Base-by-base conservation (phyloP, 352 stramenopile genomes). In the Phytophthora aleatoria region DNA sequence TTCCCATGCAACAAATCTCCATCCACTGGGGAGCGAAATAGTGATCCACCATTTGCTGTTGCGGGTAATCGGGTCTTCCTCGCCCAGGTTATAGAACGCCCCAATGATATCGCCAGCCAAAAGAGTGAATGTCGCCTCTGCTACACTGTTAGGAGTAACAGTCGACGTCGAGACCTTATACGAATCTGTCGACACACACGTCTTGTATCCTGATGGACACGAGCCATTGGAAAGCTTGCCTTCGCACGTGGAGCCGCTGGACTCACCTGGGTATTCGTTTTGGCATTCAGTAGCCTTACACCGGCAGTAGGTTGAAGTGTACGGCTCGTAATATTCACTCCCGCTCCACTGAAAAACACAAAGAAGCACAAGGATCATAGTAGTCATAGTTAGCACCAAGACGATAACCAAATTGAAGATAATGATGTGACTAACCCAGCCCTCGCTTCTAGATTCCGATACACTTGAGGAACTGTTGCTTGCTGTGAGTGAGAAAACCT, bases 11-110 rank as follows among this genome's bases (percentile, higher is more conserved):
- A 94, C 83, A 50, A 91, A 94, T 55, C 81, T 75, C 85, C 85
- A 94, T 24, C 68, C 78, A 24, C 39, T 61, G 9, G 83, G 85
- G 1, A 94, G 73, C 2, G 66, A 82, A 39, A 94, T 85, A 1
- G 79, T 82, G 54, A 94, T 66, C 85, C 85, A 94, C 83, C 85
- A 94, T 7, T 88, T 85, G 38, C 64, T 84, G 8, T 67, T 69
- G 24, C 56, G 57, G 9, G 49, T 48, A 6, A 90, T 61, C 3
- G 85, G 83, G 41, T 84, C 82, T 45, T 87, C 68, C 13, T 74
- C 52, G 3, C 76, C 79, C 41, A 94, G 61, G 38, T 92, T 92
- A 69, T 89, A 74, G 20, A 94, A 87, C 20, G 83, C 67, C 12
- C 83, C 85, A 2, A 87, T 74, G 36, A 94, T 86, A 47, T 94